Base-by-base conservation (phyloP, 768 basidiomycete genomes). In the Panellus pusillus region DNA sequence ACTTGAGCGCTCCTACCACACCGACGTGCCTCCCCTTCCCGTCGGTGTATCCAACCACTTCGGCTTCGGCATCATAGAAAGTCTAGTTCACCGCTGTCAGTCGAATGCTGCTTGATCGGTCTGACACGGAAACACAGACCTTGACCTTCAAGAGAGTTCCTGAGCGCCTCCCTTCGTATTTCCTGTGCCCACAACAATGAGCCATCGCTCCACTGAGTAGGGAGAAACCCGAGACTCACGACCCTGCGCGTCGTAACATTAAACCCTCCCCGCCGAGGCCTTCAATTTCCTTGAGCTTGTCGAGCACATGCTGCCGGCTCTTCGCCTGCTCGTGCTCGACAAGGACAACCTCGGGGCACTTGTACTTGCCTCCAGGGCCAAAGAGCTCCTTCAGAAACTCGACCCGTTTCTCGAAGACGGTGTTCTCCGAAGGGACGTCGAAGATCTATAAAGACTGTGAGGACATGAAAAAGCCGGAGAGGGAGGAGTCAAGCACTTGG, bases 31-130 rank as follows among this genome's bases (percentile, higher is more conserved):
- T 76, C 2, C 82, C 81, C 64, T 79, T 79, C 36, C 80, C 76
- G 52, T 79, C 72, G 6, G 68, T 71, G 60, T 88, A 80, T 1
- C 86, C 87, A 3, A 73, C 80, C 7, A 84, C 80, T 31, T 78
- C 57, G 13, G 82, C 82, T 61, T 84, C 82, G 1, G 80, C 82
- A 58, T 84, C 82, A 61, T 80, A 81, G 64, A 83, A 84, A 4
- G 80, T 79, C 76, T 78, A 45, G 4, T 38, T 11, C 39, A 18
- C 4, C 41, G 38, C 8, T 5, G 41, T 53, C 20, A 55, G 37
- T 31, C 45, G 36, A 6, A 39, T 14, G n/a, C 12, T 1, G 41
- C 15, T 11, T 27, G n/a, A 38, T 20, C 28, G 31, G 24, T 20
- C 17, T 37, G n/a, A 42, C 12, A 29, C 28, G 28, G 43, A 29